Evolutionary conservation across 2,329 filamentous ascomycete species (phyloP).

Genomic region (Graphium sp.): DNA sequence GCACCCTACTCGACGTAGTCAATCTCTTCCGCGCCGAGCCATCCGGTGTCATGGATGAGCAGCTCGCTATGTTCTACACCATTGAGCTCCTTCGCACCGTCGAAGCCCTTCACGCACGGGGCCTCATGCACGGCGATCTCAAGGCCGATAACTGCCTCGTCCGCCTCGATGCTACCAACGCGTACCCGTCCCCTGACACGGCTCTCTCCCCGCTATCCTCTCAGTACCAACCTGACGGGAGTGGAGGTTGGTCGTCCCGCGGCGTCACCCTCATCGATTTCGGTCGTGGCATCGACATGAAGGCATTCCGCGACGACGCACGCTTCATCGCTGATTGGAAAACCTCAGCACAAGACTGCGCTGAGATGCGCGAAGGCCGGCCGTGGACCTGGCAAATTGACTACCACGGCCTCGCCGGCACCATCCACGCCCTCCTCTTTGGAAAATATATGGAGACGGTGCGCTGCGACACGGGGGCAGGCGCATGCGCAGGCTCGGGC

Average conservation of each 20-base stretch:
- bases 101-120: conserved; percentile 66
- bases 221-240: conserved; percentile 58
- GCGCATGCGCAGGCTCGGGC: conserved; percentile 37
- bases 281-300: conserved; percentile 87
- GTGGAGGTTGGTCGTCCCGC: conserved; percentile 61
- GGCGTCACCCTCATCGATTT: conserved; percentile 88
- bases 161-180: conserved; percentile 44
- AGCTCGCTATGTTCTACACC: conserved; percentile 86
- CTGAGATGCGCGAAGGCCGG: conserved; percentile 84
- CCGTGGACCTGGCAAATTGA: conserved; percentile 98
- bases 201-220: conserved; percentile 24
- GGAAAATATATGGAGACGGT: conserved; percentile 86
- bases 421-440: conserved; percentile 77
- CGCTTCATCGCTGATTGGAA: conserved; percentile 92
- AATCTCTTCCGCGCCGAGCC: conserved; percentile 65
- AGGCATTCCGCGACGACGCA: conserved; percentile 57
- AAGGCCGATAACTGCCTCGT: conserved; percentile 94
- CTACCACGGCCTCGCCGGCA: conserved; percentile 82
- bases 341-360: conserved; percentile 71
- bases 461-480: conserved; percentile 29
- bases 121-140: conserved; percentile 79
- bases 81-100: conserved; percentile 82
- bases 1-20: conserved; percentile 86
- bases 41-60: conserved; percentile 71
- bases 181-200: conserved; percentile 11